phyloP scores from a whole-genome alignment of 1,284 basidiomycete species.

The Heimioporus retisporus region DNA sequence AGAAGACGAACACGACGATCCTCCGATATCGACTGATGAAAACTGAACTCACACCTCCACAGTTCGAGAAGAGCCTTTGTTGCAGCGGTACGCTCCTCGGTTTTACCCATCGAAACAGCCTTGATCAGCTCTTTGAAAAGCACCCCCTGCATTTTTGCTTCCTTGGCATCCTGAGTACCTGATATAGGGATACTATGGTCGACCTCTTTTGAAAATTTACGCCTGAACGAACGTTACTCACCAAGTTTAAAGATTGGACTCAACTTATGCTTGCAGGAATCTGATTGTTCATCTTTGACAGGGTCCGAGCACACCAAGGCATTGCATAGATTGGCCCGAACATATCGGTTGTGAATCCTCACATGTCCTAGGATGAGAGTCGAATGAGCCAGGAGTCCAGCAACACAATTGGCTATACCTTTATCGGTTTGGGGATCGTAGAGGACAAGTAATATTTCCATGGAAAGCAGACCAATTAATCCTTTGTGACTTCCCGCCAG shows the following conservation, averaged over 20 bases:
- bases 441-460: constrained; percentile 4
- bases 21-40: not conserved
- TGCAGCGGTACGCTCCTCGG: constrained; percentile 19
- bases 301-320: constrained; percentile 19
- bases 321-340: constrained; percentile 26
- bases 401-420: constrained; percentile 4
- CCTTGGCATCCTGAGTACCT: constrained; percentile 11
- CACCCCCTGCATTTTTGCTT: constrained; percentile 9
- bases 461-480: constrained; percentile 29
- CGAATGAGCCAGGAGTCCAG: not conserved
- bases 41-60: constrained; percentile 9
- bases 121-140: too few relatives aligned
- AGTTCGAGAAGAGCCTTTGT: constrained; percentile 19
- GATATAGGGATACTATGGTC: too few relatives aligned
- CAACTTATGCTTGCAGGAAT: not conserved
- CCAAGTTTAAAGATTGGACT: too few relatives aligned
- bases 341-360: not conserved
- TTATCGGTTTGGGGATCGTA: constrained; percentile 2
- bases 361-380: constrained; percentile 15
- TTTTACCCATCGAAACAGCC: constrained; percentile 6
- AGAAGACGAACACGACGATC: not conserved
- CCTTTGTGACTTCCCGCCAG: constrained; percentile 19
- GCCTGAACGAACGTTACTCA: too few relatives aligned
- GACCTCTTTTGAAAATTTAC: too few relatives aligned
- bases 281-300: not conserved